phyloP scores from a whole-genome alignment of 306 rosid species.

The Casuarina equisetifolia region DNA sequence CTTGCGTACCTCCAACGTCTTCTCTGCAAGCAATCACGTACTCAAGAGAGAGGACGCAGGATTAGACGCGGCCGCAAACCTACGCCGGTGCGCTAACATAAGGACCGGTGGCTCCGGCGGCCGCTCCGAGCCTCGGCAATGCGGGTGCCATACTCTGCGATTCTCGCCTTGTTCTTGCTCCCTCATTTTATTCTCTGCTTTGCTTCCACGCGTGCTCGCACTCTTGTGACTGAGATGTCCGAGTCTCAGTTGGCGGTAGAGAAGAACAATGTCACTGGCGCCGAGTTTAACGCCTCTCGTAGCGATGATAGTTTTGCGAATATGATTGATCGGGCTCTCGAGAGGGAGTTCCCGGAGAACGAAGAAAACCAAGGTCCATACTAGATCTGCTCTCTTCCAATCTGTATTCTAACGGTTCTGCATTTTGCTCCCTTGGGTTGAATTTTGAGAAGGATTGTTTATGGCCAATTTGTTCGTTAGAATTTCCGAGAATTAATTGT shows the following conservation, averaged over 20 bases:
- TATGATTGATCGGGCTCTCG: slow-evolving; percentile 93
- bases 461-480: slow-evolving; percentile 13
- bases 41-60: slow-evolving; percentile 23
- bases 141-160: slow-evolving; percentile 52
- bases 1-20: too few relatives aligned
- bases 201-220: slow-evolving; percentile 25
- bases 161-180: slow-evolving; percentile 37
- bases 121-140: slow-evolving; percentile 42
- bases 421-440: slow-evolving; percentile 10
- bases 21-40: too few relatives aligned
- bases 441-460: slow-evolving; percentile 28
- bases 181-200: slow-evolving; percentile 40
- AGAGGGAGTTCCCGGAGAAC: slow-evolving; percentile 82
- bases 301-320: slow-evolving; percentile 73
- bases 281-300: slow-evolving; percentile 49
- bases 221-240: slow-evolving; percentile 42
- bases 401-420: slow-evolving; percentile 13
- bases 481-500: background rate
- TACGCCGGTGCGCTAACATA: slow-evolving; percentile 30
- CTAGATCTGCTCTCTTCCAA: slow-evolving; percentile 34
- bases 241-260: slow-evolving; percentile 30
- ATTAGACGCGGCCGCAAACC: slow-evolving; percentile 1
- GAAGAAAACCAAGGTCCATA: slow-evolving; percentile 76
- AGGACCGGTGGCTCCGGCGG: slow-evolving; percentile 11
- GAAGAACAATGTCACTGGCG: slow-evolving; percentile 46